Conservation (phyloP, 148 eudicot species). For the Chenopodium album region DNA sequence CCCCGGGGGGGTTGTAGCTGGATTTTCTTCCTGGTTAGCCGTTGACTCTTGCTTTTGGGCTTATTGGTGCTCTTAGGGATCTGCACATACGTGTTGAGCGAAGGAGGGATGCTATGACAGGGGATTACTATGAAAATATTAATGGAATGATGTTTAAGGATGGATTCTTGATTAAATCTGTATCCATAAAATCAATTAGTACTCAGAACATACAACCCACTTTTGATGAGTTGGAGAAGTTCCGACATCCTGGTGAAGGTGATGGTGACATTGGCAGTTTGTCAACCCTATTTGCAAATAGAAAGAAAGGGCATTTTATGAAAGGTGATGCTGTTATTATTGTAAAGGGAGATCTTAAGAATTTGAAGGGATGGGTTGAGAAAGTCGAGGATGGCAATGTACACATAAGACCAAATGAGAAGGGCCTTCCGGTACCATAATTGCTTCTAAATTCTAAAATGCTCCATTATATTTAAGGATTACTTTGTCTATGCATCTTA, state of each 20-base stretch:
- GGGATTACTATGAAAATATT: conserved; percentile 80
- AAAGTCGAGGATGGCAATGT: conserved; percentile 95
- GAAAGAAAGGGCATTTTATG: conserved; percentile 99
- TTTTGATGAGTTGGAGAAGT: conserved; percentile 95
- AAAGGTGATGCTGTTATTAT: conserved; percentile 93
- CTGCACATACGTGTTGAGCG: conserved; percentile 90
- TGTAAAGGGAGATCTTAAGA: conserved; percentile 90
- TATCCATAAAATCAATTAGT: conserved; percentile 82
- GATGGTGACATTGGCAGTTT: conserved; percentile 86
- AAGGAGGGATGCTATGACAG: conserved; percentile 72
- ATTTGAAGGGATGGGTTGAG: conserved; percentile 93
- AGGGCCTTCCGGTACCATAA: conserved; percentile 68
- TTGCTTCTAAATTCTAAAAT: not conserved
- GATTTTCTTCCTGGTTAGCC: not conserved
- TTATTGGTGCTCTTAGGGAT: conserved; percentile 47
- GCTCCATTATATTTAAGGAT: not conserved
- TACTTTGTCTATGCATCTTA: conserved; percentile 1
- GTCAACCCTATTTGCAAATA: conserved; percentile 84
- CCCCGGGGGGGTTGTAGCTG: not conserved
- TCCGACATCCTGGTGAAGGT: conserved; percentile 80
- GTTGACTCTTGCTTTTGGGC: conserved; percentile 3
- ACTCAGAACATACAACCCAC: conserved; percentile 81
- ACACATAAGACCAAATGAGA: conserved; percentile 74
- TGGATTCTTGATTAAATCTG: conserved; percentile 80
- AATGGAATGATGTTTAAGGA: conserved; percentile 94